A percentile compares a stretch with the other conserved stretches of the same genome.
These are phyloP conservation scores for Trichoderma afroharzianum DNA, from an alignment of 2,329 filamentous ascomycete genomes.

Conservation along the genomic window DNA sequence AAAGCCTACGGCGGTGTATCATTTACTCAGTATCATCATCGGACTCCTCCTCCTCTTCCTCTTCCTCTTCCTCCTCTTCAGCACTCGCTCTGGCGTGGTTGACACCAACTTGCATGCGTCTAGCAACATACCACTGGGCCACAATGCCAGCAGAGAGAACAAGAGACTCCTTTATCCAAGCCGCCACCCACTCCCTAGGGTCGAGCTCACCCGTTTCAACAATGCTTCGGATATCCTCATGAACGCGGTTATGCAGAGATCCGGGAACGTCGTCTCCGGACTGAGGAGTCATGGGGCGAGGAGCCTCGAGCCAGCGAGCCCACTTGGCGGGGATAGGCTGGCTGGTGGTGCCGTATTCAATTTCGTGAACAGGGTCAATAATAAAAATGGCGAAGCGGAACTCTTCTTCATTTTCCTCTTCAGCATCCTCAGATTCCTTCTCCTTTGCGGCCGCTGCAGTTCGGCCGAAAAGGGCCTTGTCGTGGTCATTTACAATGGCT, in stretches of 20 bases:
- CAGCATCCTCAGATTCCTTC: constrained; percentile 49
- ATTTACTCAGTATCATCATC: constrained; percentile 11
- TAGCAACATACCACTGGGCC: constrained; percentile 91
- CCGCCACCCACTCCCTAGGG: constrained; percentile 92
- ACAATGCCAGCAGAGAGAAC: constrained; percentile 76
- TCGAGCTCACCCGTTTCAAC: constrained; percentile 74
- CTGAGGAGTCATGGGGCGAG: constrained; percentile 52
- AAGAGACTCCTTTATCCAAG: constrained; percentile 91
- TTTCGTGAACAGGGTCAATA: constrained; percentile 85
- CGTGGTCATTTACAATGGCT: constrained; percentile 65
- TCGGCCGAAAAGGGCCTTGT: constrained; percentile 65
- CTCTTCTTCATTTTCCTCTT: constrained; percentile 51
- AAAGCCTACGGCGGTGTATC: not conserved
- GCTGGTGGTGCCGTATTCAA: constrained; percentile 78
- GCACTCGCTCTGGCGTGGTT: constrained; percentile 53
- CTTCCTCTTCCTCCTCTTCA: not conserved
- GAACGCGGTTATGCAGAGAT: constrained; percentile 43
- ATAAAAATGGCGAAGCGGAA: constrained; percentile 75
- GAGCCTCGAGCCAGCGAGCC: constrained; percentile 86
- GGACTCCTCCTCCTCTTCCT: constrained; percentile 3
- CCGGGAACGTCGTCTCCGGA: constrained; percentile 46
- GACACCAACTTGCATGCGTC: constrained; percentile 93
- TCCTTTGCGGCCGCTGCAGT: constrained; percentile 51
- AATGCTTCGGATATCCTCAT: constrained; percentile 84
- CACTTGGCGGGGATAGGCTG: constrained; percentile 81